Conservation (phyloP, 495 filamentous ascomycete species). For the Penicillium odoratum region DNA sequence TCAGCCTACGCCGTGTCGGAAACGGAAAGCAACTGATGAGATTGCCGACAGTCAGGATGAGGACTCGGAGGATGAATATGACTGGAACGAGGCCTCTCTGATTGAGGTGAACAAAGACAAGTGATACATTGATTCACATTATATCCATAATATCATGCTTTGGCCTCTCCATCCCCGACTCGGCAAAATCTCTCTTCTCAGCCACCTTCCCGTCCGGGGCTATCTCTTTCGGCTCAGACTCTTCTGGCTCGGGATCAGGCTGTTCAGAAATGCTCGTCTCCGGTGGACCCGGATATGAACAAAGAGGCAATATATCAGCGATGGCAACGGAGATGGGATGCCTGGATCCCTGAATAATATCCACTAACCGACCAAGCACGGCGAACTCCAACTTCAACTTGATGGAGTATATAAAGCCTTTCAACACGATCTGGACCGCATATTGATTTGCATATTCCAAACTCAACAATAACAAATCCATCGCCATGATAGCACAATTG, state of each 20-base stretch:
- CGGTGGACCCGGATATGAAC: slow-evolving; percentile 18
- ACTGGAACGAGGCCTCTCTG: slow-evolving; percentile 22
- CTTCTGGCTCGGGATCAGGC: slow-evolving; percentile 17
- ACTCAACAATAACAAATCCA: slow-evolving; percentile 50
- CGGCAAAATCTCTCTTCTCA: slow-evolving; percentile 19
- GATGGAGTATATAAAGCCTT: slow-evolving; percentile 61
- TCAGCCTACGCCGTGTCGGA: slow-evolving; percentile 21
- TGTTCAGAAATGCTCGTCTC: slow-evolving; percentile 11
- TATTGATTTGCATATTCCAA: slow-evolving; percentile 55
- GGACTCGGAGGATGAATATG: slow-evolving; percentile 42
- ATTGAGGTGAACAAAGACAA: neutral
- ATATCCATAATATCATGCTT: slow-evolving; percentile 6
- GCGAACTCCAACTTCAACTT: slow-evolving; percentile 66
- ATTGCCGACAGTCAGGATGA: slow-evolving; percentile 54
- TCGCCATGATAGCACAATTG: slow-evolving; percentile 51
- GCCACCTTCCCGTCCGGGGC: slow-evolving; percentile 13
- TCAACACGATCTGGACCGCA: slow-evolving; percentile 55
- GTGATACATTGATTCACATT: neutral
- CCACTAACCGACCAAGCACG: slow-evolving; percentile 55
- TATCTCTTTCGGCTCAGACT: slow-evolving; percentile 8
- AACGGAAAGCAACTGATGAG: slow-evolving; percentile 50
- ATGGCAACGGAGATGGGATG: slow-evolving; percentile 29
- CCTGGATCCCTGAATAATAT: slow-evolving; percentile 37
- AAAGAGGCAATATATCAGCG: slow-evolving; percentile 30
- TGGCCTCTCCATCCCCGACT: slow-evolving; percentile 9